Evolutionary conservation across 2,329 filamentous ascomycete genomes (phyloP).

Genomic region (Ceratocystis diversiconidia): DNA sequence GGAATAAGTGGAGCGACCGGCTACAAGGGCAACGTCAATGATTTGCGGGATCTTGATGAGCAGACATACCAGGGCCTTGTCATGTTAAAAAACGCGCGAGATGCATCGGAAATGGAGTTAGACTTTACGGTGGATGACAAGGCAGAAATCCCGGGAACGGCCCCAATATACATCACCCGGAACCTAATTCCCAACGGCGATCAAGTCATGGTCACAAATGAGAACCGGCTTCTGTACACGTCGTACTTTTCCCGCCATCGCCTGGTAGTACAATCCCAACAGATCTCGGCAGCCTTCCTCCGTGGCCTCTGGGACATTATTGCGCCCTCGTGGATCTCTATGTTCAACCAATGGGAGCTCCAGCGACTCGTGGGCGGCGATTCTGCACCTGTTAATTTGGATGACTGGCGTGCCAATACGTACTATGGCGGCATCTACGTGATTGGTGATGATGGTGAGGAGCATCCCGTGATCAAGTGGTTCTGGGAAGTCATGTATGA

Average conservation of each 20-base stretch:
- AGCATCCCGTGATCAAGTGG: conserved; percentile 71
- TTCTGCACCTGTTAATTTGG: conserved; percentile 69
- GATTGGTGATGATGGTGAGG: conserved; percentile 73
- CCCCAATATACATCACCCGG: conserved; percentile 45
- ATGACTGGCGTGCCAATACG: conserved; percentile 73
- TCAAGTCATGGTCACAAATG: conserved; percentile 68
- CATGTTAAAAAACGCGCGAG: conserved; percentile 65
- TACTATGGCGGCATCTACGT: conserved; percentile 76
- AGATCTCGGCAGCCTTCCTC: conserved; percentile 80
- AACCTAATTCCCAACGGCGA: conserved; percentile 67
- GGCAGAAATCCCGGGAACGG: conserved; percentile 34
- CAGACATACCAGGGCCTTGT: conserved; percentile 76
- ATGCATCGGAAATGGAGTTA: conserved; percentile 43
- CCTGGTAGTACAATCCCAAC: conserved; percentile 61
- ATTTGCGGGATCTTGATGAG: conserved; percentile 82
- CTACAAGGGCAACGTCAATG: conserved; percentile 88
- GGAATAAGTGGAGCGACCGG: conserved; percentile 40
- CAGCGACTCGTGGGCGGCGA: conserved; percentile 89
- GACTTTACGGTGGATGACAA: conserved; percentile 82
- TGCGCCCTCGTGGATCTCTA: conserved; percentile 81
- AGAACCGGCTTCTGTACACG: conserved; percentile 88
- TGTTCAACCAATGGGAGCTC: conserved; percentile 95
- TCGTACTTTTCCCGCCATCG: conserved; percentile 81
- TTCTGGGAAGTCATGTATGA: conserved; percentile 84
- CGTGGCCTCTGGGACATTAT: conserved; percentile 77